These are phyloP conservation scores for Citropsis articulata DNA, from an alignment of 345 rosid species.

Conservation along the genomic window DNA sequence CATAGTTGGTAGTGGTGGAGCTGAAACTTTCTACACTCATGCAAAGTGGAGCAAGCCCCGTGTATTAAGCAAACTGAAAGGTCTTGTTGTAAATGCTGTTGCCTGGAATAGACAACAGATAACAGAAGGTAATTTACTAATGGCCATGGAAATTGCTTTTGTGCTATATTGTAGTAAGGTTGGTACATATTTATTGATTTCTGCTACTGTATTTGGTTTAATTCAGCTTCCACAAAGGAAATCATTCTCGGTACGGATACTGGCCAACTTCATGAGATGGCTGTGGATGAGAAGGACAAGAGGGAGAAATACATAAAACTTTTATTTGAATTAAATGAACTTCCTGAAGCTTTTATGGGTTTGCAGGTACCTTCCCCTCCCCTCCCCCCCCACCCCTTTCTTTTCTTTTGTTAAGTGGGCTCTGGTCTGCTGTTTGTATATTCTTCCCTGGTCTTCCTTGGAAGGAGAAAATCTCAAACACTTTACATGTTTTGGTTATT, in stretches of 20 bases:
- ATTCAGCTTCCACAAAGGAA: slow-evolving; percentile 88
- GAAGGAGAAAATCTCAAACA: neutral
- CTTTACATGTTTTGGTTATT: neutral
- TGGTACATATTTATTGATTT: slow-evolving; percentile 11
- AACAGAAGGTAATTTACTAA: slow-evolving; percentile 67
- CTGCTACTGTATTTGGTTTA: slow-evolving; percentile 7
- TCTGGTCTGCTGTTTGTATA: slow-evolving; percentile 2
- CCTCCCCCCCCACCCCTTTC: too few relatives aligned
- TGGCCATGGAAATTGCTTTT: neutral
- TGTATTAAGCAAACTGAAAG: slow-evolving; percentile 65
- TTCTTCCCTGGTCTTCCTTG: neutral
- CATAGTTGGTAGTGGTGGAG: slow-evolving; percentile 73
- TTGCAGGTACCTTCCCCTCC: slow-evolving; percentile 57
- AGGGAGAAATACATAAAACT: slow-evolving; percentile 86
- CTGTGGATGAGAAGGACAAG: slow-evolving; percentile 97
- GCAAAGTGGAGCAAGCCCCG: slow-evolving; percentile 98
- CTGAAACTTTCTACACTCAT: slow-evolving; percentile 87
- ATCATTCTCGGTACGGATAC: slow-evolving; percentile 83
- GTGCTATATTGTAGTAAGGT: neutral
- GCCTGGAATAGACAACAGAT: slow-evolving; percentile 97
- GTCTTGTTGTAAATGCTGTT: slow-evolving; percentile 79
- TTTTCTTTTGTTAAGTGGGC: neutral
- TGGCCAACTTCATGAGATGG: slow-evolving; percentile 89
- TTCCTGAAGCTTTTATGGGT: slow-evolving; percentile 91
- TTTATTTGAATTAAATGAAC: slow-evolving; percentile 72